phyloP scores from a whole-genome alignment of 2,329 filamentous ascomycete species.

The Aspergillus sp. region DNA sequence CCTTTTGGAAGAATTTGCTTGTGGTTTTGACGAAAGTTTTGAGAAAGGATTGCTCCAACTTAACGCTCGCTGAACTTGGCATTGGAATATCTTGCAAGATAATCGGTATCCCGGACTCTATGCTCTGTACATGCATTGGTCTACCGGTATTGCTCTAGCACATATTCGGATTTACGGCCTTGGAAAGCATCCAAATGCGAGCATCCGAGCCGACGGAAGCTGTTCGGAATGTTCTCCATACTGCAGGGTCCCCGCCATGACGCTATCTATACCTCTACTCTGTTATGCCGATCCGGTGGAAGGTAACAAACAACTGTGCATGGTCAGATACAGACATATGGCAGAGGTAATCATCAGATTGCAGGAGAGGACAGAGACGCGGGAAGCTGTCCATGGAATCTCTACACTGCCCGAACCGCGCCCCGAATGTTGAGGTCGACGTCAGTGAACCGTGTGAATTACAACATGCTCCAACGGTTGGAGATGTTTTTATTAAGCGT shows the following conservation, averaged over 20 bases:
- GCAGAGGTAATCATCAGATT: neutral
- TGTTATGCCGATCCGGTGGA: conserved; percentile 16
- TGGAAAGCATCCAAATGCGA: neutral
- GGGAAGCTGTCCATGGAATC: neutral
- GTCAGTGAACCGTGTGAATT: conserved; percentile 6
- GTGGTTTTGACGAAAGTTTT: conserved; percentile 11
- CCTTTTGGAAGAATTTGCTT: conserved; percentile 17
- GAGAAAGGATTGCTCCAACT: conserved; percentile 13
- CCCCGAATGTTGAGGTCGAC: conserved; percentile 1
- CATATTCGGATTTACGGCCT: too few species aligned
- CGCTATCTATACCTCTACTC: conserved; percentile 3
- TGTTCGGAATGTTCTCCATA: neutral
- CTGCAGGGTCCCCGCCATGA: neutral
- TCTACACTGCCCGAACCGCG: neutral
- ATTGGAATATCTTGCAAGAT: neutral
- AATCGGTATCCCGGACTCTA: neutral
- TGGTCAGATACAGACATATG: neutral
- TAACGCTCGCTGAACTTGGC: conserved; percentile 8
- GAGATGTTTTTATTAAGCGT: neutral
- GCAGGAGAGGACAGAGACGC: too few species aligned
- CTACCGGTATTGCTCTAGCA: too few species aligned
- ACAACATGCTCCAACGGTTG: conserved; percentile 5
- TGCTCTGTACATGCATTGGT: neutral
- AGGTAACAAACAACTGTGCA: neutral
- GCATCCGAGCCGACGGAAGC: neutral